A percentile compares a stretch with the other conserved stretches of the same genome.
These are phyloP conservation scores for Artemisia tridentata DNA, from an alignment of 129 eudicot species.

Conservation along the genomic window DNA sequence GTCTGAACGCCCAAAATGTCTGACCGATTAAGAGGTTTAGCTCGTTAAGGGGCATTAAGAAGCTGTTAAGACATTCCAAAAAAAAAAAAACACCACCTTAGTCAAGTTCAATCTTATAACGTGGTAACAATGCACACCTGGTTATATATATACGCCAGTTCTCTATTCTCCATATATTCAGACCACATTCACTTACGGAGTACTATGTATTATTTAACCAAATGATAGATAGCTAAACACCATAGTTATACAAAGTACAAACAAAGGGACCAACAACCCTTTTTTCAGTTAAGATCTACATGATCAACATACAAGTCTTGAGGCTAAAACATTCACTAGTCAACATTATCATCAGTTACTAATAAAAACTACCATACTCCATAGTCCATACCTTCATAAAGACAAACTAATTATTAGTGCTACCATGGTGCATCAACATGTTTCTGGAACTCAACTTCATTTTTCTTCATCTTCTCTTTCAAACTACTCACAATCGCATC, in stretches of 20 bases:
- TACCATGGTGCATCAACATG: slow-evolving; percentile 67
- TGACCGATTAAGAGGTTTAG: too few species aligned
- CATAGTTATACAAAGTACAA: too few species aligned
- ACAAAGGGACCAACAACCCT: not conserved
- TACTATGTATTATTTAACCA: not conserved
- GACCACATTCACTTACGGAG: too few species aligned
- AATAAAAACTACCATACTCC: not conserved
- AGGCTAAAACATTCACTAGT: not conserved
- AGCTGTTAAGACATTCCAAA: too few species aligned
- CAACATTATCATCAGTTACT: not conserved
- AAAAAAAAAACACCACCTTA: too few species aligned
- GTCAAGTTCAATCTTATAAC: too few species aligned
- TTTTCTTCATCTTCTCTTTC: slow-evolving; percentile 40
- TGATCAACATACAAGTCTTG: not conserved
- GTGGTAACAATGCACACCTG: too few species aligned
- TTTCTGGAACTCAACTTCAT: slow-evolving; percentile 49
- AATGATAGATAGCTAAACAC: not conserved
- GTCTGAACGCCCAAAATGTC: too few species aligned
- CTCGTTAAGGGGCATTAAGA: too few species aligned
- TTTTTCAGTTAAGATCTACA: not conserved
- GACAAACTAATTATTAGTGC: not conserved
- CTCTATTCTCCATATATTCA: too few species aligned
- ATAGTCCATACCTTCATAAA: not conserved
- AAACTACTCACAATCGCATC: slow-evolving; percentile 39
- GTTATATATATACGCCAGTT: too few species aligned